A percentile compares a stretch with the other conserved stretches of the same genome.
These are phyloP conservation scores for Kodamaea lidongshanica DNA, from an alignment of 805 yeast species.

Conservation along the genomic window DNA sequence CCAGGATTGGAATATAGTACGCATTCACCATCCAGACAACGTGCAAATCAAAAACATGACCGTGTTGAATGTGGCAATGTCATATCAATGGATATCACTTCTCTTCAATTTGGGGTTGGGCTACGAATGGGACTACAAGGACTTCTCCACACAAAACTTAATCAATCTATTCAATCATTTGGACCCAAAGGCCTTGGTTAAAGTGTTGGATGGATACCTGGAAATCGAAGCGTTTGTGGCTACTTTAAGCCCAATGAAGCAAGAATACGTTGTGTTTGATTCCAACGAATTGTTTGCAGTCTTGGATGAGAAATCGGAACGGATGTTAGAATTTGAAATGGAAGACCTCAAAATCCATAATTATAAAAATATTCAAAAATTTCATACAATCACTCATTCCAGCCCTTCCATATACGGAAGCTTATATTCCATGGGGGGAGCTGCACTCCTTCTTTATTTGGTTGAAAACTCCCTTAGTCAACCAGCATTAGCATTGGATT, in stretches of 20 bases:
- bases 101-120: conserved; percentile 43
- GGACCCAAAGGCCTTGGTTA: conserved; percentile 29
- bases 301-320: no score
- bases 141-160: conserved; percentile 27
- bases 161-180: conserved; percentile 38
- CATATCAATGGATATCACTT: conserved; percentile 47
- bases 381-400: neutral
- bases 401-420: conserved; percentile 21
- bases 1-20: conserved; percentile 30
- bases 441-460: conserved; percentile 39
- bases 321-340: no score
- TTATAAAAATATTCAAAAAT: no score
- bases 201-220: conserved; percentile 13
- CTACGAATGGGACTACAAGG: conserved; percentile 42
- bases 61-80: conserved; percentile 30
- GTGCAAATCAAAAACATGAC: conserved; percentile 27
- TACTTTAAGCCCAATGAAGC: conserved; percentile 13
- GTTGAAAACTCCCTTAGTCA: conserved; percentile 40
- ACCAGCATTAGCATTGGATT: conserved; percentile 23
- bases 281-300: conserved; percentile 7
- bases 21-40: conserved; percentile 24
- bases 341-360: no score
- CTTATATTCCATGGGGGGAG: conserved; percentile 47
- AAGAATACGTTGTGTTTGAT: conserved; percentile 17
- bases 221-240: conserved; percentile 10